Evolutionary conservation across 148 eudicot genomes (phyloP), one percentile per base, ranked within the genome.

Genomic region (Nepenthes gracilis): DNA sequence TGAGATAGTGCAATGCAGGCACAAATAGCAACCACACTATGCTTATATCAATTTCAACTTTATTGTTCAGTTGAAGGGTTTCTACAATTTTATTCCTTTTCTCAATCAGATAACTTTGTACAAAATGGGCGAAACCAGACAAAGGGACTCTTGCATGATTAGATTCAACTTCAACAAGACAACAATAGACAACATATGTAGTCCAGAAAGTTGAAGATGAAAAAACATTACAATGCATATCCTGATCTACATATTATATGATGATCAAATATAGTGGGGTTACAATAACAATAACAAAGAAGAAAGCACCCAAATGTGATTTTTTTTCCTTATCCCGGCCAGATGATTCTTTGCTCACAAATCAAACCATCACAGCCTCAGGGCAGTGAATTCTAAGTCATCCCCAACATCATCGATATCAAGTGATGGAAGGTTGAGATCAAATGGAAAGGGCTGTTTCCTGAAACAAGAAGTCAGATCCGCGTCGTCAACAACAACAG

Each of bases 401-500:
- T 56, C 60, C 36, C 35, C 66, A 54, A 57, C 35, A 23, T 23
- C 23, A 23, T 32, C 51, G 58, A 54, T 71, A 15, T 67, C 78
- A n/a, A 77, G 66, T 2, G 80, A 74, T 15, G 72, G 72, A 36
- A 77, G 62, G 60, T 81, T 81, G 11, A 81, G 86, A 63, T 81
- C 86, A 53, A 81, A 81, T 12, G 74, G 67, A 43, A 81, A 49
- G 33, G 77, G 59, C 34, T 49, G 70, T 15, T 73, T 71, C 47
- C 60, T 51, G 7, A 64, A 64, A 9, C 74, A 75, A 33, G 72
- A 49, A n/a, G n/a, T 49, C 53, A 49, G 71, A 47, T 57, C 71
- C 40, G 60, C 79, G 43, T 73, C 77, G 33, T 83, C 88, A 36
- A 83, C 70, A 12, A 80, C 88, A 2, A 85, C 78, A 0, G 85